Evolutionary conservation across 345 rosid species (phyloP).

Genomic region (Hypericum androsaemum): DNA sequence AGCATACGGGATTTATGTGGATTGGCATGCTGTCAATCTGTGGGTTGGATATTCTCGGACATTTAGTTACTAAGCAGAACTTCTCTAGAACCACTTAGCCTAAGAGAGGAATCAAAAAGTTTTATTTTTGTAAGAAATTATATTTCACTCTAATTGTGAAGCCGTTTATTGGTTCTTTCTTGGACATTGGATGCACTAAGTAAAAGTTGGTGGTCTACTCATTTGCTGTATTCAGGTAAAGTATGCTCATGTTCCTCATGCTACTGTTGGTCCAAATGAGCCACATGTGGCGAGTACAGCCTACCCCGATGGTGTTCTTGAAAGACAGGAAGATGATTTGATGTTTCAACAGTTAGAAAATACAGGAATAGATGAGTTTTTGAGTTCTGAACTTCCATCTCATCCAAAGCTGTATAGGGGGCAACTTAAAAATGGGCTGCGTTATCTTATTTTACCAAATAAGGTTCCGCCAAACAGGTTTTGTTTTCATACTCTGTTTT

Average conservation of each 20-base stretch:
- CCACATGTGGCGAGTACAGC: conserved; percentile 88
- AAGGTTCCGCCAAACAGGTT: conserved; percentile 96
- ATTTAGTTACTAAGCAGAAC: no score
- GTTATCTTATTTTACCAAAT: conserved; percentile 89
- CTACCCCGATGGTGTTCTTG: conserved; percentile 72
- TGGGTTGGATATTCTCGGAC: no score
- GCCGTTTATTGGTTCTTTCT: not conserved
- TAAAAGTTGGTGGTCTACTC: conserved; percentile 1
- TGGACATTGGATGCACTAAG: not conserved
- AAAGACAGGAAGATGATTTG: conserved; percentile 57
- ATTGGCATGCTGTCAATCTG: no score
- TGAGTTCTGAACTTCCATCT: conserved; percentile 63
- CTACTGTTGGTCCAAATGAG: conserved; percentile 93
- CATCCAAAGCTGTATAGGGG: conserved; percentile 85
- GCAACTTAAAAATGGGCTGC: conserved; percentile 85
- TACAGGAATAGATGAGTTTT: conserved; percentile 46
- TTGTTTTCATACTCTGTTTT: not conserved
- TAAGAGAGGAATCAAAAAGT: no score
- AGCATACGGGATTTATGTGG: no score
- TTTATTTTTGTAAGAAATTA: no score
- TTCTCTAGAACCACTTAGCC: no score
- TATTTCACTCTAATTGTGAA: not conserved
- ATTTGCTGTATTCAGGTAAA: conserved; percentile 32
- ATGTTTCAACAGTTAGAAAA: conserved; percentile 37
- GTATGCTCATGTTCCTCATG: conserved; percentile 35